Evolutionary conservation across 257 asterid genomes (phyloP), one percentile per base, ranked within the genome.

Genomic region (Ophiorrhiza pumila): DNA sequence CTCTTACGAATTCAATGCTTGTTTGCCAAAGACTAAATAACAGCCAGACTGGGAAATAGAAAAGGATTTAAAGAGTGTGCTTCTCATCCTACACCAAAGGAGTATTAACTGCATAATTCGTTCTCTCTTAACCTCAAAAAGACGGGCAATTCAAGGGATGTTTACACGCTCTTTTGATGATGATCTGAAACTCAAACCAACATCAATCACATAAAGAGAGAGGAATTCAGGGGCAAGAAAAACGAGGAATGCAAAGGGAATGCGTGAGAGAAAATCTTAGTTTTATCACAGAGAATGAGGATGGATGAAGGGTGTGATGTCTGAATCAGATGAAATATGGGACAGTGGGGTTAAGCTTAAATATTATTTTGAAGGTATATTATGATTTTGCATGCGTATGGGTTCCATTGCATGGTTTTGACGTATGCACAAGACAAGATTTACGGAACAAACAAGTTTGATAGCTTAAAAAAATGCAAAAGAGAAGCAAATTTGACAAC

Each of bases 91-190:
- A 34, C 78, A 76, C 82, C 87, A 85, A 57, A 88, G 92, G 75
- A 83, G 78, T 79, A 88, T 49, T 72, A 90, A 71, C 31, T 82
- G 78, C 82, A 80, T 82, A 56, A 90, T 83, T 67, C 95, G 83
- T 35, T 61, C 77, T 60, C 71, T 42, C 49, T 55, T 43, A 5
- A 43, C 12, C 50, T 34, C 68, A 37, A 2, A 7, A 34, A 47
- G 45, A 47, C 18, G 56, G 58, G 8, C 71, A 64, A 60, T 31
- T 58, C 77, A 50, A 68, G 37, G 70, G 73, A 45, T 67, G 57
- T 65, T 68, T 68, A 79, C 84, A 79, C 77, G 73, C 67, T 64
- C 71, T 58, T 52, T 18, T 5, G 35, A 68, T 55, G 60, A 68
- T 5, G 29, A 50, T 69, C 55, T n/a, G 65, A 71, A 69, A 62